Percentiles rank a stretch among this genome's conserved stretches.
phyloP scores from a whole-genome alignment of 352 stramenopile species.

The Globisporangium irregulare region DNA sequence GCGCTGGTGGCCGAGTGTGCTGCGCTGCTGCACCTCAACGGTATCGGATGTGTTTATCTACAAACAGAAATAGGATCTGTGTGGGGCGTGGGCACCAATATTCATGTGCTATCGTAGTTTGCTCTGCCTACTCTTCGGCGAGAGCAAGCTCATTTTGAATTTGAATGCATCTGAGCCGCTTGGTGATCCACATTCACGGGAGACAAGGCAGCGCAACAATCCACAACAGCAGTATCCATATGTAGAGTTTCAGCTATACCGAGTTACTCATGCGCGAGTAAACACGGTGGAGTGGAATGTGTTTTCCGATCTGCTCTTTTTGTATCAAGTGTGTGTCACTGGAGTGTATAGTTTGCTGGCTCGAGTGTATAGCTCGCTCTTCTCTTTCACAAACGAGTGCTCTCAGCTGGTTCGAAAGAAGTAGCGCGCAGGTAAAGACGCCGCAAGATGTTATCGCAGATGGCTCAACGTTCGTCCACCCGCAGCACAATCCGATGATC shows the following conservation, averaged over 20 bases:
- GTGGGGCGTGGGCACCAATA: neutral
- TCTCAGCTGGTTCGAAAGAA: conserved; percentile 10
- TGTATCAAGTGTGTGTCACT: neutral
- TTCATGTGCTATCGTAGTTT: neutral
- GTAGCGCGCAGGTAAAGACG: conserved; percentile 7
- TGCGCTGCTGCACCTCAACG: neutral
- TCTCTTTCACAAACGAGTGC: neutral
- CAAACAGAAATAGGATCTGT: neutral
- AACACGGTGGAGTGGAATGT: neutral
- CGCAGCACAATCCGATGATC: conserved; percentile 4
- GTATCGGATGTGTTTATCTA: neutral
- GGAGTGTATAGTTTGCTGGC: neutral
- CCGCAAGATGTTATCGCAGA: neutral
- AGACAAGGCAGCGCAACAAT: neutral
- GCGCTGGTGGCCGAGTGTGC: neutral
- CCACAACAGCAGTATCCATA: neutral
- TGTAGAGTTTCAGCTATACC: neutral
- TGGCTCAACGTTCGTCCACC: conserved; percentile 9
- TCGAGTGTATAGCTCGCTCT: neutral
- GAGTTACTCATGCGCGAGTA: neutral
- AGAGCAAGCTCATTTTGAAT: neutral
- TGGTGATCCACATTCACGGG: neutral
- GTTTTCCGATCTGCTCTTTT: neutral
- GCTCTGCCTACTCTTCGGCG: neutral
- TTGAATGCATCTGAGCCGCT: neutral